Percentiles rank a stretch among this genome's conserved stretches.
Conservation (phyloP, 2,329 filamentous ascomycete species). For the Ascochyta rabiei region DNA sequence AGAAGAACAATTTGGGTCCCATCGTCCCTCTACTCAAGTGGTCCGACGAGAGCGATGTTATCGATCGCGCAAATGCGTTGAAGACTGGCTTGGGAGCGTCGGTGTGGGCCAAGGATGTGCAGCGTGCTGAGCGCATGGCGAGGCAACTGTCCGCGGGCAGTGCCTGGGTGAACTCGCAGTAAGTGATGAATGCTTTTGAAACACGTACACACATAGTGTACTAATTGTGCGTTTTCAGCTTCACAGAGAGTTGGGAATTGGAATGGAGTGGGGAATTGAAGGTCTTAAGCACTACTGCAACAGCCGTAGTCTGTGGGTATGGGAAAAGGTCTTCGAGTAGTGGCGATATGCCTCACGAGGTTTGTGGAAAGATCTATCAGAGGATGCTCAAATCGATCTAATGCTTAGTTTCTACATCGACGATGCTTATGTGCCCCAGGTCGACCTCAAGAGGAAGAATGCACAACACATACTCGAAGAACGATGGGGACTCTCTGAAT, state of each 20-base stretch:
- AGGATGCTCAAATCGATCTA: too few species aligned
- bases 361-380: too few species aligned
- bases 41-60: constrained; percentile 59
- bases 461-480: too few species aligned
- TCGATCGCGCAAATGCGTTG: constrained; percentile 54
- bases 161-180: constrained; percentile 59
- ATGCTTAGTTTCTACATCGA: too few species aligned
- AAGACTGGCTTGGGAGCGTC: constrained; percentile 59
- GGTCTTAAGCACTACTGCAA: constrained; percentile 33
- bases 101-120: constrained; percentile 50
- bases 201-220: background rate
- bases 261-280: constrained; percentile 64
- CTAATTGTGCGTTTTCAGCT: background rate
- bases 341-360: too few species aligned
- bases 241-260: constrained; percentile 75
- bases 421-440: too few species aligned
- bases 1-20: constrained; percentile 69
- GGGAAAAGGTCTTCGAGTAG: constrained; percentile 26
- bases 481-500: too few species aligned
- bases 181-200: background rate
- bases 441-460: too few species aligned
- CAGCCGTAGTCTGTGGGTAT: constrained; percentile 26
- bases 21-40: constrained; percentile 69
- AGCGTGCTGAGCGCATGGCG: constrained; percentile 54
- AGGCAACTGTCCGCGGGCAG: constrained; percentile 56